These are phyloP conservation scores for Fraxinus sp. DNA, from an alignment of 305 asterid species.

Conservation along the genomic window DNA sequence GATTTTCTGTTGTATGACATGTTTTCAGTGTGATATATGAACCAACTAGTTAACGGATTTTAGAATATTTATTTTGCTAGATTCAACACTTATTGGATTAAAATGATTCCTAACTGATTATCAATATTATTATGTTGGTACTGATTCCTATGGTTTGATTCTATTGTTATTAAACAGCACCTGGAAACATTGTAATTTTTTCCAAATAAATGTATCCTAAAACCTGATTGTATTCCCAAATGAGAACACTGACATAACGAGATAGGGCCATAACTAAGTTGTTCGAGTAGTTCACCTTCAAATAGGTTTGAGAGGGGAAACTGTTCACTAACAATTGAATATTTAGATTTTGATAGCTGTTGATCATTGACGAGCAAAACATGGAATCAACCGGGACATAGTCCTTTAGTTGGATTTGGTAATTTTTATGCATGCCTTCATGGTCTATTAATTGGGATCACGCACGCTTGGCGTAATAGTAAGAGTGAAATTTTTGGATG, in stretches of 20 bases:
- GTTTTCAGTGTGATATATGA: not conserved
- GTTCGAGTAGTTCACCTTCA: not conserved
- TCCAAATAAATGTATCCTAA: not conserved
- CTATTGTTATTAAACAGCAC: not conserved
- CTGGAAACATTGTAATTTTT: not conserved
- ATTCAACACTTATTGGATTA: not conserved
- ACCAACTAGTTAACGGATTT: not conserved
- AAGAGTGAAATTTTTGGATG: not conserved
- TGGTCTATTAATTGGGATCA: not conserved
- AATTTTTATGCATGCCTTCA: not conserved
- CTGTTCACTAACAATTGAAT: not conserved
- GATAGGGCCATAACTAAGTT: not conserved
- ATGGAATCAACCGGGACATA: not conserved
- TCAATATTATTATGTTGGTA: not conserved
- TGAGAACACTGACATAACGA: not conserved
- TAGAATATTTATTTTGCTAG: not conserved
- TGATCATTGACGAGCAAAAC: not conserved
- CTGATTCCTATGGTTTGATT: not conserved
- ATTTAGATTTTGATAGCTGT: not conserved
- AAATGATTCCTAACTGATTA: not conserved
- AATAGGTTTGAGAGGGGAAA: not conserved
- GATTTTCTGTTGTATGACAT: not conserved
- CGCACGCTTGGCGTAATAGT: not conserved
- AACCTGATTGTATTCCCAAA: not conserved
- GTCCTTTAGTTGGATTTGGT: not conserved